A percentile compares a stretch with the other conserved stretches of the same genome.
Evolutionary conservation across 495 filamentous ascomycete species (phyloP).

Genomic region (Neurospora pannonica): DNA sequence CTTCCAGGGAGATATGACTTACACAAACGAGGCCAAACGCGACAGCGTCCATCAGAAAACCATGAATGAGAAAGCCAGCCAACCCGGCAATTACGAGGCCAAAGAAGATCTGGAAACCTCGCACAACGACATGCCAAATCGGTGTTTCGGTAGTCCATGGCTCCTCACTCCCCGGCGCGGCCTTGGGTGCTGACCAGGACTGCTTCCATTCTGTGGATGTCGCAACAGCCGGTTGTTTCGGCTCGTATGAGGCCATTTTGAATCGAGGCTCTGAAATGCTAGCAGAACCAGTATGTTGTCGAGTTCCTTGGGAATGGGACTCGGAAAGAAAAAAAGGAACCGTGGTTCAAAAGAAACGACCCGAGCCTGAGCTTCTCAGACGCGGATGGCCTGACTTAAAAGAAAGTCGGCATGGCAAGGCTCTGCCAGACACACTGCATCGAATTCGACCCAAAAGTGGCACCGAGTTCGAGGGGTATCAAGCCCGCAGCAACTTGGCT

Average conservation of each 20-base stretch:
- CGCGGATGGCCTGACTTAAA: not conserved
- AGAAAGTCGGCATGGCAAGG: not conserved
- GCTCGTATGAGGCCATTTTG: not conserved
- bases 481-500: not conserved
- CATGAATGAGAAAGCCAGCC: conserved; percentile 35
- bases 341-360: not conserved
- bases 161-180: not conserved
- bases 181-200: not conserved
- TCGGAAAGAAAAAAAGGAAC: not conserved
- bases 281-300: not conserved
- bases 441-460: not conserved
- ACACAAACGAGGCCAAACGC: conserved; percentile 30
- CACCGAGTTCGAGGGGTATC: not conserved
- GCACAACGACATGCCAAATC: conserved; percentile 27
- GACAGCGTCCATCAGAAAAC: conserved; percentile 24
- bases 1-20: conserved; percentile 7
- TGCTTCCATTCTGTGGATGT: not conserved
- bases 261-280: not conserved
- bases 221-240: not conserved
- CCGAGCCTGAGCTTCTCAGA: not conserved
- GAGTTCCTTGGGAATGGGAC: not conserved
- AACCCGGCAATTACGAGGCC: conserved; percentile 27
- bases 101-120: conserved; percentile 32
- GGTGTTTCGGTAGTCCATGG: conserved; percentile 19
- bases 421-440: not conserved